phyloP scores from a whole-genome alignment of 2,329 filamentous ascomycete species.

The Pyrenochaeta sp. region DNA sequence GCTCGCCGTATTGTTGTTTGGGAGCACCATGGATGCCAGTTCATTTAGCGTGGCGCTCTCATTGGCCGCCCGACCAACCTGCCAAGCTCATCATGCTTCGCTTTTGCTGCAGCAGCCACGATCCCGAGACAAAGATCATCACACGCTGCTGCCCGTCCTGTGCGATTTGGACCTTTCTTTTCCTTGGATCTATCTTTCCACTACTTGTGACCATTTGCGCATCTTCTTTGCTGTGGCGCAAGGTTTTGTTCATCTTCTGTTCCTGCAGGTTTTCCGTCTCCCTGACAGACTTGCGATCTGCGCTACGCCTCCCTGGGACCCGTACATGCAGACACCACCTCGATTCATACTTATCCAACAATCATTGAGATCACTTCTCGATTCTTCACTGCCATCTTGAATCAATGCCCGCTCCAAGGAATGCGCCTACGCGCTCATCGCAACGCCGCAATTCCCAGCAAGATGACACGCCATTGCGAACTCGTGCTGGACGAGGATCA shows the following conservation, averaged over 20 bases:
- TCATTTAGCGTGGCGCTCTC: slow-evolving; percentile 29
- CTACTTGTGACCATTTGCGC: slow-evolving; percentile 22
- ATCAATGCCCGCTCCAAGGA: slow-evolving; percentile 38
- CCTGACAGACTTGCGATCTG: slow-evolving; percentile 44
- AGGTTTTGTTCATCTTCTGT: slow-evolving; percentile 33
- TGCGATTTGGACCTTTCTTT: slow-evolving; percentile 25
- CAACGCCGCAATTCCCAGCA: slow-evolving; percentile 42
- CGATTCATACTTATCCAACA: slow-evolving; percentile 21
- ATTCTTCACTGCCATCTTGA: slow-evolving; percentile 6
- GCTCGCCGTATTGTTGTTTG: slow-evolving; percentile 9
- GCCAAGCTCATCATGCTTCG: slow-evolving; percentile 35
- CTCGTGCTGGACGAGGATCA: slow-evolving; percentile 43
- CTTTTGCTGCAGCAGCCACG: slow-evolving; percentile 45
- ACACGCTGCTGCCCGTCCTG: slow-evolving; percentile 33
- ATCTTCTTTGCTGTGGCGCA: slow-evolving; percentile 21
- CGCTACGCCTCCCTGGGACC: slow-evolving; percentile 45
- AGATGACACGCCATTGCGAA: slow-evolving; percentile 44
- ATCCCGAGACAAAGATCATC: slow-evolving; percentile 48
- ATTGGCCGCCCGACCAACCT: slow-evolving; percentile 31
- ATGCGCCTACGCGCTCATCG: slow-evolving; percentile 38
- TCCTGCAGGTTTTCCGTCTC: slow-evolving; percentile 35
- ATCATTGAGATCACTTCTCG: slow-evolving; percentile 14
- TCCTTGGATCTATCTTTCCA: slow-evolving; percentile 22
- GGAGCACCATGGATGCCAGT: slow-evolving; percentile 29
- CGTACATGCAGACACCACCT: slow-evolving; percentile 34